Conservation (phyloP, 306 rosid species). For the Luffa aegyptiaca region DNA sequence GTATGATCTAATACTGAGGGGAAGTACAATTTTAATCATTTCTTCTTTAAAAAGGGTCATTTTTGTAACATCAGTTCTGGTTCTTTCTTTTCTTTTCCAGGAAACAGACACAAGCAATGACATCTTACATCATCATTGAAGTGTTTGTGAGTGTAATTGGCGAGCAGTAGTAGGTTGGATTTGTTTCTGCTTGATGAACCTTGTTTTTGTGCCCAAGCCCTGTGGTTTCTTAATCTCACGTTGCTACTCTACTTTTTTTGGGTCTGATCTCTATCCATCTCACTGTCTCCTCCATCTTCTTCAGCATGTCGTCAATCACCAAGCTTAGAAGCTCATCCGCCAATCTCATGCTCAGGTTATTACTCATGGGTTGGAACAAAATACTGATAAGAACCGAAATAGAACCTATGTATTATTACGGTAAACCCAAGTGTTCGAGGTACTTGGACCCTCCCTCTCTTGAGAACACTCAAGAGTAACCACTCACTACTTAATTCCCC, state of each 20-base stretch:
- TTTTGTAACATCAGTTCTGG: neutral
- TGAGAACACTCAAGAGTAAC: too few relatives aligned
- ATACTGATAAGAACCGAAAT: too few relatives aligned
- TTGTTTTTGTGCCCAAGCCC: constrained; percentile 2
- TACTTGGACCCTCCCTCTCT: too few relatives aligned
- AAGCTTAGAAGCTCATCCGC: constrained; percentile 27
- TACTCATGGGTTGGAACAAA: constrained; percentile 41
- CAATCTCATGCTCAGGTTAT: constrained; percentile 60
- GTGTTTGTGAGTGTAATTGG: neutral
- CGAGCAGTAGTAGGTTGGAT: neutral
- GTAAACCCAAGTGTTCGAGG: too few relatives aligned
- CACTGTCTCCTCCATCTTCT: constrained; percentile 26
- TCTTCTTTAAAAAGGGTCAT: neutral
- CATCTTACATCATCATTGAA: neutral
- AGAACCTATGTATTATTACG: too few relatives aligned
- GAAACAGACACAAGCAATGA: neutral
- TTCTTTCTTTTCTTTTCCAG: neutral
- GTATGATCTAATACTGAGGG: neutral
- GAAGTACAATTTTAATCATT: neutral
- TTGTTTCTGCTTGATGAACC: constrained; percentile 16
- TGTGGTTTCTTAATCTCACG: constrained; percentile 24
- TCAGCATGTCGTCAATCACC: constrained; percentile 34
- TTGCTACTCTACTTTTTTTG: constrained; percentile 33
- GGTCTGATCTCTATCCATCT: constrained; percentile 9
- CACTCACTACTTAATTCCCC: too few relatives aligned